Conservation (phyloP, 2,329 filamentous ascomycete species). For the Venturia asperata region DNA sequence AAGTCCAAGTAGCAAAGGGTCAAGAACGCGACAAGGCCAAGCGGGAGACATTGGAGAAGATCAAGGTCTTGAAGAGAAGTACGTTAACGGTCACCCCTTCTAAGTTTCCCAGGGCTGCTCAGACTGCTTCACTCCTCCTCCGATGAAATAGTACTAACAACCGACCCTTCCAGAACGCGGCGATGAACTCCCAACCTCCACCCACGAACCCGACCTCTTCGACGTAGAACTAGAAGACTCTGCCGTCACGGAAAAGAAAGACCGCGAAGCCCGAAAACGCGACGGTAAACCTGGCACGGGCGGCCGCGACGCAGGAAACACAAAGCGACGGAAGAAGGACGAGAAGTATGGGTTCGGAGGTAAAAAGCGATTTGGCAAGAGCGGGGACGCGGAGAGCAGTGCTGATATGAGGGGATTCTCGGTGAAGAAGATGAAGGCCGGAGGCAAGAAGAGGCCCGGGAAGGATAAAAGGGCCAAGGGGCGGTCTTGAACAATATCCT, state of each 20-base stretch:
- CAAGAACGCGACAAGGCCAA: constrained; percentile 92
- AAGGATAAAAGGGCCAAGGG: constrained; percentile 32
- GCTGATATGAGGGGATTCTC: constrained; percentile 77
- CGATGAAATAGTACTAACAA: not conserved
- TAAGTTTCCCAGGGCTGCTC: not conserved
- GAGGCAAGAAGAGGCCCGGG: constrained; percentile 30
- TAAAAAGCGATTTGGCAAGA: constrained; percentile 89
- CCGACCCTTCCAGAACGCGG: constrained; percentile 12
- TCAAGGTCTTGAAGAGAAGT: constrained; percentile 93
- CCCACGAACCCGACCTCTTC: constrained; percentile 77
- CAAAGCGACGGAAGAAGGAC: constrained; percentile 88
- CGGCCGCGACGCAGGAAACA: constrained; percentile 39
- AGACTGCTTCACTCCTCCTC: not conserved
- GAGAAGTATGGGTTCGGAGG: constrained; percentile 92
- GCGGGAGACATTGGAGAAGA: constrained; percentile 90
- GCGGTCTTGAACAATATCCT: constrained; percentile 18
- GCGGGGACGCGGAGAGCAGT: constrained; percentile 76
- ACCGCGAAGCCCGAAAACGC: constrained; percentile 33
- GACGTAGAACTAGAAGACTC: constrained; percentile 76
- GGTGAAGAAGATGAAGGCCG: constrained; percentile 72
- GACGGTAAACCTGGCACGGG: constrained; percentile 31
- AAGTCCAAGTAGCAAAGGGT: constrained; percentile 91
- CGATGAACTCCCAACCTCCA: constrained; percentile 9
- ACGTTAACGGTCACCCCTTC: constrained; percentile 36
- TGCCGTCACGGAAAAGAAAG: constrained; percentile 45